Conservation (phyloP, 2,329 filamentous ascomycete genomes). For the Clarireedia monteithiana region DNA sequence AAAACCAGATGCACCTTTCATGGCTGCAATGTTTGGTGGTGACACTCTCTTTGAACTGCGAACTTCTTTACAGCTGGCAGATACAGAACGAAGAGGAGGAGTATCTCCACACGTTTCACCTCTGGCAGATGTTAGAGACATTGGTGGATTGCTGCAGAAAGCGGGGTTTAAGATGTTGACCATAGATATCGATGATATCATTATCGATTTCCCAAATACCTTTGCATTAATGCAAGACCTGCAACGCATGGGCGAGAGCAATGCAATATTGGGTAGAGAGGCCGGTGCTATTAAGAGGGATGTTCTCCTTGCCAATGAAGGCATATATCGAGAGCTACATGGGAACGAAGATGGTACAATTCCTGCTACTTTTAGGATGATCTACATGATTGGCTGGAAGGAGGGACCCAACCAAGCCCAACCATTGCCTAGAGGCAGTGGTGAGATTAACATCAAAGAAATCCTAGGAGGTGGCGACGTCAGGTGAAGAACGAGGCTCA, state of each 20-base stretch:
- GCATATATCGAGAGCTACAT: constrained; percentile 82
- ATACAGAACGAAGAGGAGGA: constrained; percentile 83
- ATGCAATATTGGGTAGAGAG: constrained; percentile 80
- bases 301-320: constrained; percentile 78
- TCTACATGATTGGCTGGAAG: constrained; percentile 99
- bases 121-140: constrained; percentile 82
- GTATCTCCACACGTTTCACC: constrained; percentile 87
- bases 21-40: constrained; percentile 93
- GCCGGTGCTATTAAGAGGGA: constrained; percentile 71
- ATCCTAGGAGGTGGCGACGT: constrained; percentile 42
- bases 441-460: constrained; percentile 83
- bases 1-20: constrained; percentile 85
- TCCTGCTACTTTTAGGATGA: constrained; percentile 88
- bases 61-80: constrained; percentile 85
- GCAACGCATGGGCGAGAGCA: constrained; percentile 93
- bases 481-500: constrained; percentile 11
- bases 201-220: constrained; percentile 85
- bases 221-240: constrained; percentile 91
- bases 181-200: constrained; percentile 93
- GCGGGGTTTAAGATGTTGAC: constrained; percentile 94
- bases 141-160: constrained; percentile 77
- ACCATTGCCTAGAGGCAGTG: constrained; percentile 76
- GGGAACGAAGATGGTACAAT: constrained; percentile 69
- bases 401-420: constrained; percentile 70
- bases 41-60: constrained; percentile 91